Evolutionary conservation across 139 green algal genomes (phyloP), one percentile per base, ranked within the genome.

Genomic region (Volvox reticuliferus): DNA sequence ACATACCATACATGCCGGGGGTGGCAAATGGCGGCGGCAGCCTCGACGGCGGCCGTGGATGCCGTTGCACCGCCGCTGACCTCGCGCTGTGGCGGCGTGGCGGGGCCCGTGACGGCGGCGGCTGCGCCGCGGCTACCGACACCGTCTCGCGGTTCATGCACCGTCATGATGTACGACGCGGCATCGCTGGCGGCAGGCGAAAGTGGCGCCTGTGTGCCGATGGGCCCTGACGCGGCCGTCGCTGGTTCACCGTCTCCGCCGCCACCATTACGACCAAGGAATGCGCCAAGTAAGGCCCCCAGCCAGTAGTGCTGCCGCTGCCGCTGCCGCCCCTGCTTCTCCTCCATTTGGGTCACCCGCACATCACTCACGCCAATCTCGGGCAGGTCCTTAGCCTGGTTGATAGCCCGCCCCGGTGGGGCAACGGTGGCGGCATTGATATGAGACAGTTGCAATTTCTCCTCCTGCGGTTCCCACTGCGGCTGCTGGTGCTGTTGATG

Each of bases 1-100:
- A 97, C 80, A 87, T 96, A 96, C 95, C 95, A 90, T 17, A 18
- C 0, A 33, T 90, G 86, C 0, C 1, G 22, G 9, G 86, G 86
- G 30, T 90, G 86, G 0, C 12, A 18, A n/a, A 90, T 30, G 44
- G 68, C 20, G 9, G 50, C 37, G 36, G 84, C 84, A 22, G 67
- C 82, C 0, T 35, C 65, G 20, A 50, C 20, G 20, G 73, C 37
- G 12, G 82, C 24, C 76, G 12, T 82, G 14, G 76, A 30, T 67
- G 78, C 33, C 36, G 65, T 28, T 26, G 65, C 21, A 28, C 21
- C n/a, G 44, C 19, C 44, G 26, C 26, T 37, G 50, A n/a, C 79
- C 28, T 71, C 50, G 22, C 26, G 44, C 50, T 24, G 50, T 37
- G 79, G 79, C 79, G 78, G 78, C 36, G 78, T 84, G 20, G 78